A percentile compares a stretch with the other conserved stretches of the same genome.
Conservation (phyloP, 495 filamentous ascomycete species). For the Xylaria venustula region DNA sequence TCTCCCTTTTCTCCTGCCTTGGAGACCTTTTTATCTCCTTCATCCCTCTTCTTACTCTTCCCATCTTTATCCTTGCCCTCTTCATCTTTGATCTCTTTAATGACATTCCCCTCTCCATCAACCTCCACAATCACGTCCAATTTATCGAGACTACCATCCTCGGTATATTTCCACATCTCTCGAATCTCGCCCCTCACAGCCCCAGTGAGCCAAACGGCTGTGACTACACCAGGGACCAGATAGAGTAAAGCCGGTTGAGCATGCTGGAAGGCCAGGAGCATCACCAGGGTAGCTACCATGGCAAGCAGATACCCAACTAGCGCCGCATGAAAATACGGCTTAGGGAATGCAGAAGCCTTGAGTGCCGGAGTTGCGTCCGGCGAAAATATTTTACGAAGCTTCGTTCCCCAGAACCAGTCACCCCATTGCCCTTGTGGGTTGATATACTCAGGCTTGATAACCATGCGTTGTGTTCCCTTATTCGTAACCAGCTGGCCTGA, state of each 20-base stretch:
- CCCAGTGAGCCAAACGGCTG: slow-evolving; percentile 78
- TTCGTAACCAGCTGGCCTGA: slow-evolving; percentile 31
- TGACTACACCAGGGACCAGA: slow-evolving; percentile 82
- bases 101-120: slow-evolving; percentile 28
- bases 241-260: slow-evolving; percentile 92
- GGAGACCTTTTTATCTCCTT: not conserved
- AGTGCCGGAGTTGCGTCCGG: slow-evolving; percentile 42
- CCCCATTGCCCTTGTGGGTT: slow-evolving; percentile 72
- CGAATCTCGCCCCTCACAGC: slow-evolving; percentile 63
- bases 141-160: slow-evolving; percentile 58
- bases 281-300: slow-evolving; percentile 73
- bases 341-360: slow-evolving; percentile 63
- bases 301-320: slow-evolving; percentile 75
- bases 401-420: slow-evolving; percentile 76
- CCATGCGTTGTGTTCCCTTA: slow-evolving; percentile 29
- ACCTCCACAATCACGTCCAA: slow-evolving; percentile 47
- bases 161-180: slow-evolving; percentile 79
- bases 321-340: slow-evolving; percentile 82
- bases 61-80: slow-evolving; percentile 9
- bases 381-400: slow-evolving; percentile 25
- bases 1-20: not conserved
- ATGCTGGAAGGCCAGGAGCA: slow-evolving; percentile 75
- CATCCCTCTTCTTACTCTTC: not conserved
- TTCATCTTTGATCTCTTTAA: slow-evolving; percentile 15
- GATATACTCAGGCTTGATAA: slow-evolving; percentile 56